Percentiles rank a stretch among this genome's conserved stretches.
Conservation (phyloP, 2,329 filamentous ascomycete species). For the Alternaria triticimaculans region DNA sequence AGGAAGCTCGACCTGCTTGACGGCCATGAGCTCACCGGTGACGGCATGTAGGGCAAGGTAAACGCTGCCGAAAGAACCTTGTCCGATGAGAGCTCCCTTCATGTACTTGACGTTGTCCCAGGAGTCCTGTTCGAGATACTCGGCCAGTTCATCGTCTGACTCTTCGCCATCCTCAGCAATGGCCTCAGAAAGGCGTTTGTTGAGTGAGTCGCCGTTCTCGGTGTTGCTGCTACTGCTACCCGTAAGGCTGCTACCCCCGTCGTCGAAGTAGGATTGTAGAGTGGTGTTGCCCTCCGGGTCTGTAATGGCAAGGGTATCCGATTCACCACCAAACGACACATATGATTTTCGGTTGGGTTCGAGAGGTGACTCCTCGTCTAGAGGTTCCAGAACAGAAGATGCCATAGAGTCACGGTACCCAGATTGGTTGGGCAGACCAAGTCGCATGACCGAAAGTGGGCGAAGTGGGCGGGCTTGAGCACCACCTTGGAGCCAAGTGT, state of each 20-base stretch:
- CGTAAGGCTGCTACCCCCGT: constrained; percentile 74
- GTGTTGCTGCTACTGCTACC: constrained; percentile 68
- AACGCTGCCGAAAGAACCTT: constrained; percentile 95
- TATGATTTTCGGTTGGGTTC: constrained; percentile 95
- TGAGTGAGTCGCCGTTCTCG: constrained; percentile 72
- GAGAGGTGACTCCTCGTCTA: constrained; percentile 86
- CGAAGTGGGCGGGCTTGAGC: constrained; percentile 57
- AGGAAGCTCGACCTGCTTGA: constrained; percentile 96
- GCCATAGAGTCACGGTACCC: constrained; percentile 85
- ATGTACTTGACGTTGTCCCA: constrained; percentile 99
- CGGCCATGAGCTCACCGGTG: constrained; percentile 95
- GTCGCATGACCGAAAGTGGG: constrained; percentile 66
- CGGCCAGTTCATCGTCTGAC: constrained; percentile 84
- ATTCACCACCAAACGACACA: constrained; percentile 79
- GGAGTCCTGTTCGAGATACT: constrained; percentile 89
- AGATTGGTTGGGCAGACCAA: constrained; percentile 63
- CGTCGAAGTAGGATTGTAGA: constrained; percentile 84
- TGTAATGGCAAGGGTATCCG: constrained; percentile 74
- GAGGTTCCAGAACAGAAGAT: constrained; percentile 84
- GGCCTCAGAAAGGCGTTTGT: constrained; percentile 82
- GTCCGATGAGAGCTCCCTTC: constrained; percentile 96
- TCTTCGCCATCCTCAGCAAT: constrained; percentile 92
- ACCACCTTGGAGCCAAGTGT: constrained; percentile 79
- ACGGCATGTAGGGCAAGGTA: constrained; percentile 95
- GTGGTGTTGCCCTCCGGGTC: constrained; percentile 75